phyloP scores from a whole-genome alignment of 768 basidiomycete species.

The Infundibulicybe gibba region DNA sequence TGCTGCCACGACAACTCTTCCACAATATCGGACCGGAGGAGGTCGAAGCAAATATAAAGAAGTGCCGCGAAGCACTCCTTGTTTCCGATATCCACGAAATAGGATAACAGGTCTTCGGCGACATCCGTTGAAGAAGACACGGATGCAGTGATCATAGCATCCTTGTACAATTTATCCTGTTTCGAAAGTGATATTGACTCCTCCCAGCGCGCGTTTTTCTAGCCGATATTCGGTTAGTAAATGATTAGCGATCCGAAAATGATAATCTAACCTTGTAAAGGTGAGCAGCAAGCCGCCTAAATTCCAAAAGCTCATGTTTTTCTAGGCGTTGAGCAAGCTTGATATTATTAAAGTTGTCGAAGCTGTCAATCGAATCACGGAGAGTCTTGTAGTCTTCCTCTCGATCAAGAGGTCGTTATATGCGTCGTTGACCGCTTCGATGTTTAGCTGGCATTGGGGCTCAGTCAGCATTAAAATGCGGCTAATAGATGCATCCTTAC shows the following conservation, averaged over 20 bases:
- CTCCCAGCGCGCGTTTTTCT: conserved; percentile 97
- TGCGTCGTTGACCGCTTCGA: conserved; percentile 96
- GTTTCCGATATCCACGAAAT: conserved; percentile 98
- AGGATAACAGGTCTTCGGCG: conserved; percentile 90
- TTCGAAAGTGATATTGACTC: conserved; percentile 95
- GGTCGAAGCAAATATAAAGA: conserved; percentile 91
- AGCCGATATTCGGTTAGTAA: neutral
- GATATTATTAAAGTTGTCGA: conserved; percentile 96
- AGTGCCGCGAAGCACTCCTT: conserved; percentile 95
- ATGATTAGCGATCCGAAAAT: neutral
- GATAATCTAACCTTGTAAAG: conserved; percentile 75
- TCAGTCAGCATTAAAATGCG: conserved; percentile 2
- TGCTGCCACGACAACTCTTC: conserved; percentile 97
- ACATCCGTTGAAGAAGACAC: conserved; percentile 82
- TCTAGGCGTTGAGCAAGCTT: conserved; percentile 82
- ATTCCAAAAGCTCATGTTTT: conserved; percentile 89
- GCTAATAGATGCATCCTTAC: conserved; percentile 36
- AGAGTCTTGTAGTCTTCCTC: conserved; percentile 97
- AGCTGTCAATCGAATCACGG: conserved; percentile 96
- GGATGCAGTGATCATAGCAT: conserved; percentile 91
- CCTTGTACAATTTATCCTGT: conserved; percentile 96
- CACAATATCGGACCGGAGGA: conserved; percentile 89
- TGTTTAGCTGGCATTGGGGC: conserved; percentile 72
- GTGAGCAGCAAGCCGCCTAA: conserved; percentile 91
- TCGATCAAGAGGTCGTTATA: conserved; percentile 98